phyloP scores from a whole-genome alignment of 1,284 basidiomycete species.

The Malassezia psittaci region DNA sequence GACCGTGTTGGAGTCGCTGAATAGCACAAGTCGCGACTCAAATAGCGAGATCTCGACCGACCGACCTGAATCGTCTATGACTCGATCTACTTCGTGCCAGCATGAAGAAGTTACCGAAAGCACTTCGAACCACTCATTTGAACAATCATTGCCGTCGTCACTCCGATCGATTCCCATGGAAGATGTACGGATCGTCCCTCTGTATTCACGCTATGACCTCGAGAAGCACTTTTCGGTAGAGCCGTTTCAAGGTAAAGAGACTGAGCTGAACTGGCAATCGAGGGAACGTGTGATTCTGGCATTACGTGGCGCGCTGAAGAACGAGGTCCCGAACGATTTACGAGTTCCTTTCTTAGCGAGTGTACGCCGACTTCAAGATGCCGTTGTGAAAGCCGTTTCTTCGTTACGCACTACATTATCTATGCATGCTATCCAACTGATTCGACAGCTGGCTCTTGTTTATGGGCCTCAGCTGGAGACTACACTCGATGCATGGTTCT shows the following conservation, averaged over 20 bases:
- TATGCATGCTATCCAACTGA: constrained; percentile 66
- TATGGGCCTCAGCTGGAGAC: constrained; percentile 56
- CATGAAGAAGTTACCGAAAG: too few relatives aligned
- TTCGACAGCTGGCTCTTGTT: constrained; percentile 60
- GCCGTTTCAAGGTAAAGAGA: constrained; percentile 85
- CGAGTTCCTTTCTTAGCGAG: constrained; percentile 63
- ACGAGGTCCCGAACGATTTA: constrained; percentile 65
- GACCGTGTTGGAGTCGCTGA: too few relatives aligned
- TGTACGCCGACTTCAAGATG: constrained; percentile 69
- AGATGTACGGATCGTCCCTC: constrained; percentile 52
- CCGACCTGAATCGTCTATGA: neutral
- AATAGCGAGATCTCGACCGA: neutral
- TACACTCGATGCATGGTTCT: constrained; percentile 54
- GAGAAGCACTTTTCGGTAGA: constrained; percentile 74
- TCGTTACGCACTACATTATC: constrained; percentile 88
- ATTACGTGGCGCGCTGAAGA: constrained; percentile 83
- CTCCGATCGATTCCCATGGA: constrained; percentile 21
- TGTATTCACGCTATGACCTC: constrained; percentile 72
- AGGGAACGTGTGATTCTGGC: constrained; percentile 69
- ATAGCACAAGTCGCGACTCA: too few relatives aligned
- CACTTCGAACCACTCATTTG: too few relatives aligned
- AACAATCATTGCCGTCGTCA: neutral
- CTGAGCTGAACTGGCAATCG: constrained; percentile 86
- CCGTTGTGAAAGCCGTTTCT: constrained; percentile 72
- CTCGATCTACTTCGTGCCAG: neutral